Evolutionary conservation across 1,284 basidiomycete genomes (phyloP).

Genomic region (Ceratobasidium sp.): DNA sequence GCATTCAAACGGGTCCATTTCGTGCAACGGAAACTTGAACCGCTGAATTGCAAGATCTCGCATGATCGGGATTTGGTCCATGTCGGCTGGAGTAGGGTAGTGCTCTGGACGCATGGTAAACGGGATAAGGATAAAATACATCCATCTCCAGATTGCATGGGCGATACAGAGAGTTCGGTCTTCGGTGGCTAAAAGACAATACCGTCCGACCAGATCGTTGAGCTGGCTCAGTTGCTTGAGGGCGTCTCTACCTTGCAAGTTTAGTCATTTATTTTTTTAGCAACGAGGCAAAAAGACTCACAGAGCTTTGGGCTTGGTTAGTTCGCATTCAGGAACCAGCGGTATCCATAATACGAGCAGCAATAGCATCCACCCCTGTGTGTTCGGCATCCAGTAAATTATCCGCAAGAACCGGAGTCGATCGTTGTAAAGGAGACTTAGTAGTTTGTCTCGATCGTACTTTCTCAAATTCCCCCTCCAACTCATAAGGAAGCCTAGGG

Average conservation of each 20-base stretch:
- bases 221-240: not conserved
- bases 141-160: constrained; percentile 2
- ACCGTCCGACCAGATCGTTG: not conserved
- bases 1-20: not conserved
- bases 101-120: not conserved
- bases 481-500: not conserved
- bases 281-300: not conserved
- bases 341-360: not conserved
- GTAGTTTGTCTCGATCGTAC: not conserved
- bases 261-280: not conserved
- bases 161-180: not conserved
- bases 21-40: not conserved
- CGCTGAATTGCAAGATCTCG: not conserved
- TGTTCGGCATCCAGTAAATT: not conserved
- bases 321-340: not conserved
- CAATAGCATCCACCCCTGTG: constrained; percentile 1
- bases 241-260: not conserved
- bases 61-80: constrained; percentile 2
- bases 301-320: not conserved
- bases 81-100: not conserved
- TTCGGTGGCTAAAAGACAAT: not conserved
- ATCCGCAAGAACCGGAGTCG: not conserved
- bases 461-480: not conserved
- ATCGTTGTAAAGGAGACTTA: not conserved
- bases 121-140: not conserved